A percentile compares a stretch with the other conserved stretches of the same genome.
Evolutionary conservation across 148 eudicot species (phyloP).

Genomic region (Suaeda aralocaspica): DNA sequence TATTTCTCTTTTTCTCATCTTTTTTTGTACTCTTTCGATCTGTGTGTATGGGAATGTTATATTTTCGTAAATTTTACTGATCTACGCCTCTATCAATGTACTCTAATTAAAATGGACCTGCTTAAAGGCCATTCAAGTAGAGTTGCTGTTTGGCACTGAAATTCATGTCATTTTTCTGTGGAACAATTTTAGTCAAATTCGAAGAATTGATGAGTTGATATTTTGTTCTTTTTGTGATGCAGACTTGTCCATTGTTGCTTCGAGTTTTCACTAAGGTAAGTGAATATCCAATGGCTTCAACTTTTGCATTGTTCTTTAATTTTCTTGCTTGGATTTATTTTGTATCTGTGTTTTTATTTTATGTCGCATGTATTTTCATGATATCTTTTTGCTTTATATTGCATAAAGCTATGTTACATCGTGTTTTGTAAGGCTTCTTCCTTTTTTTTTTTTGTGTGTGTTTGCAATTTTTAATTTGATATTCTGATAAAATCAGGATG

Average conservation of each 20-base stretch:
- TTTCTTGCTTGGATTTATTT: neutral
- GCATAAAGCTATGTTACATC: neutral
- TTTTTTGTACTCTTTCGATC: neutral
- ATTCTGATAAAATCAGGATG: neutral
- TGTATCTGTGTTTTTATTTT: neutral
- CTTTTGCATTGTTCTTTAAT: neutral
- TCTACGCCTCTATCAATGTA: neutral
- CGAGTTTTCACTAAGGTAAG: slow-evolving; percentile 49
- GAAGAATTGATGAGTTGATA: neutral
- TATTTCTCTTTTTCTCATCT: neutral
- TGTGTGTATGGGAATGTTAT: neutral
- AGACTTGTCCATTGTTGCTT: slow-evolving; percentile 48
- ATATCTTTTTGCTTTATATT: neutral
- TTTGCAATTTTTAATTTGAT: neutral
- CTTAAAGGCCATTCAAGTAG: neutral
- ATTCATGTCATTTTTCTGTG: neutral
- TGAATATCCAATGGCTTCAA: neutral
- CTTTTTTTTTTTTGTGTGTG: neutral
- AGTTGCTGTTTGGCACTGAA: neutral
- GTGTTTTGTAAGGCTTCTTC: neutral
- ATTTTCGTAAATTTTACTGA: neutral
- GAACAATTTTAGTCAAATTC: neutral
- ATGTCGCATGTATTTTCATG: neutral
- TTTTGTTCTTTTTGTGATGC: slow-evolving; percentile 17
- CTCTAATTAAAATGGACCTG: neutral